Percentiles rank a stretch among this genome's conserved stretches.
These are phyloP conservation scores for Chaetomidium leptoderma DNA, from an alignment of 495 filamentous ascomycete genomes.

Conservation along the genomic window DNA sequence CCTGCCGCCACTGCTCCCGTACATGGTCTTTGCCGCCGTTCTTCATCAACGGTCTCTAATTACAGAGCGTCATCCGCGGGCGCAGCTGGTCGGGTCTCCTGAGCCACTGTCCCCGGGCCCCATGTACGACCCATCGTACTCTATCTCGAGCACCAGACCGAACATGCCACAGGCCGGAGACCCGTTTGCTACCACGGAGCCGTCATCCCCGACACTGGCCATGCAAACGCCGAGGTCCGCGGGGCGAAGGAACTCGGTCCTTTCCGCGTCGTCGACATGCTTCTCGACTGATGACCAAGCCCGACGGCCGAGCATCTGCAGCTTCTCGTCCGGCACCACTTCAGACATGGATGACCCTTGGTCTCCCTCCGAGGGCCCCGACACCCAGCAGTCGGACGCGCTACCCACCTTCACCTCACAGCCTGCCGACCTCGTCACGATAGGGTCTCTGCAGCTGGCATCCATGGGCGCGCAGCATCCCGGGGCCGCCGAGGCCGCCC, in stretches of 20 bases:
- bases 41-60: slow-evolving; percentile 23
- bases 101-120: slow-evolving; percentile 1
- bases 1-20: slow-evolving; percentile 21
- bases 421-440: slow-evolving; percentile 28
- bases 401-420: slow-evolving; percentile 24
- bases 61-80: neutral
- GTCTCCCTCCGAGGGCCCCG: slow-evolving; percentile 2
- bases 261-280: slow-evolving; percentile 8
- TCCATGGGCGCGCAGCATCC: slow-evolving; percentile 26
- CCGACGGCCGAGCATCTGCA: slow-evolving; percentile 9
- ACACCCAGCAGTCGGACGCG: slow-evolving; percentile 7
- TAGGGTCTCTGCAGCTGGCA: slow-evolving; percentile 27
- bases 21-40: slow-evolving; percentile 27
- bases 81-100: slow-evolving; percentile 5
- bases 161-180: neutral
- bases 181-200: neutral
- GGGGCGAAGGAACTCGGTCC: slow-evolving; percentile 10
- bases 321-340: slow-evolving; percentile 1
- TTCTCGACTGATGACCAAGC: neutral
- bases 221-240: slow-evolving; percentile 9
- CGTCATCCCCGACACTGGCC: slow-evolving; percentile 14
- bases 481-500: slow-evolving; percentile 21
- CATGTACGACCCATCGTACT: neutral
- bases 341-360: slow-evolving; percentile 11
- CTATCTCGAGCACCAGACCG: neutral